phyloP scores from a whole-genome alignment of 768 basidiomycete genomes.

The Pulveroboletus ravenelii region DNA sequence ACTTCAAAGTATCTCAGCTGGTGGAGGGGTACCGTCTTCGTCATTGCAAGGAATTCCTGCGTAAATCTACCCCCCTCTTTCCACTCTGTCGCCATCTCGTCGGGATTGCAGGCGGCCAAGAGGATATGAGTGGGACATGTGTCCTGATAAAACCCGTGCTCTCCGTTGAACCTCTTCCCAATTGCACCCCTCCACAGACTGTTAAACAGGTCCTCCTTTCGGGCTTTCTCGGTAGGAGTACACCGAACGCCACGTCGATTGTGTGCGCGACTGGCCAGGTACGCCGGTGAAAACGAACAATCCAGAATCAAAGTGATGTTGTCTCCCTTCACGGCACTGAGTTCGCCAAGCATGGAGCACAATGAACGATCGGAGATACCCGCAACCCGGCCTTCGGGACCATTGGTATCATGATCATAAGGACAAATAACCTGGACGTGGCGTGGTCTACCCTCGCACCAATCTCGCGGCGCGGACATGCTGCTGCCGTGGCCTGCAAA shows the following conservation, averaged over 20 bases:
- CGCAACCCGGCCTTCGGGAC: slow-evolving; percentile 42
- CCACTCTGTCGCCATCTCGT: slow-evolving; percentile 53
- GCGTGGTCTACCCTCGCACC: slow-evolving; percentile 45
- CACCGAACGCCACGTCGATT: slow-evolving; percentile 51
- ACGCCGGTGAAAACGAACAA: slow-evolving; percentile 51
- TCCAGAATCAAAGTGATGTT: slow-evolving; percentile 69
- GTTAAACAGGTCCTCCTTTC: slow-evolving; percentile 48
- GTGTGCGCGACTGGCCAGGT: slow-evolving; percentile 35
- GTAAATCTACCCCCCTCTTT: slow-evolving; percentile 65
- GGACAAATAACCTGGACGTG: slow-evolving; percentile 59
- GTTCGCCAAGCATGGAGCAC: slow-evolving; percentile 54
- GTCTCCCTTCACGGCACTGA: slow-evolving; percentile 54
- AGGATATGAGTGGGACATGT: slow-evolving; percentile 43
- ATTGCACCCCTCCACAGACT: slow-evolving; percentile 52
- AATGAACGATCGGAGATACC: slow-evolving; percentile 69
- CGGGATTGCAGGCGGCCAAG: slow-evolving; percentile 53
- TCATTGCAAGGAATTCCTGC: slow-evolving; percentile 45
- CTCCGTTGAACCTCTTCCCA: slow-evolving; percentile 32
- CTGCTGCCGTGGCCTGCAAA: slow-evolving; percentile 73
- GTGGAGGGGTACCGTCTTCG: slow-evolving; percentile 46
- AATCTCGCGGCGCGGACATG: slow-evolving; percentile 51
- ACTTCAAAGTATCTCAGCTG: slow-evolving; percentile 47
- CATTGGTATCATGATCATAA: slow-evolving; percentile 57
- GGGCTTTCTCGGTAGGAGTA: slow-evolving; percentile 55
- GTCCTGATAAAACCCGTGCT: slow-evolving; percentile 43